Conservation (phyloP, 345 rosid species). For the Eucalyptus curtisii region DNA sequence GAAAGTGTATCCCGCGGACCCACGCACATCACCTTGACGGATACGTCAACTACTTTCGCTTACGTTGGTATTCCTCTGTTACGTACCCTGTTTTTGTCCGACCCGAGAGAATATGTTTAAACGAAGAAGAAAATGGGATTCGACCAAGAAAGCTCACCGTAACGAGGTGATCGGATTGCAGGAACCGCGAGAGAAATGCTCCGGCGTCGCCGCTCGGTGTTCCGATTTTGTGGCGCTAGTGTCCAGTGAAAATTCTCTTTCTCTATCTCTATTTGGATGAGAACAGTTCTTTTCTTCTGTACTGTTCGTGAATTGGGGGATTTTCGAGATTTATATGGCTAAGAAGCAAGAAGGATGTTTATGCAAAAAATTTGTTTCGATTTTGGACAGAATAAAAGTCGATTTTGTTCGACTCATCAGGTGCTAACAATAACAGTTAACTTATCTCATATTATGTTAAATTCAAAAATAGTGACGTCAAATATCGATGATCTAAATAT, state of each 20-base stretch:
- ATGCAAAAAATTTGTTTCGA: neutral
- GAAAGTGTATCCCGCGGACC: neutral
- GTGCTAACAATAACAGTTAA: rapidly evolving
- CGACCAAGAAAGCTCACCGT: neutral
- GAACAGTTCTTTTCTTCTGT: neutral
- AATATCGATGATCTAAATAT: too few species aligned
- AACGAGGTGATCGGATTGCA: neutral
- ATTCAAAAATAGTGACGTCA: too few species aligned
- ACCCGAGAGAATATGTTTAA: neutral
- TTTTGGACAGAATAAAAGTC: neutral
- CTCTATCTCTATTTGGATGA: neutral
- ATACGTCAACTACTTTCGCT: neutral
- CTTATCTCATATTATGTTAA: neutral
- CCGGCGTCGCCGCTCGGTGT: neutral
- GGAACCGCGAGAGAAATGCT: neutral
- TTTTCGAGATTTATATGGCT: neutral
- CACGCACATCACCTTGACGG: neutral
- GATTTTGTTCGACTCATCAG: neutral
- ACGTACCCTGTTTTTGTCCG: neutral
- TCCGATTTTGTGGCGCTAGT: neutral
- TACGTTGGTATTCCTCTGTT: neutral
- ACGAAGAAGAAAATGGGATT: neutral
- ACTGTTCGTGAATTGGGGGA: neutral
- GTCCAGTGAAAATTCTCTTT: neutral
- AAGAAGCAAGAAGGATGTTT: neutral